These are phyloP conservation scores for Boletus reticuloceps DNA, from an alignment of 768 basidiomycete genomes.

Conservation along the genomic window DNA sequence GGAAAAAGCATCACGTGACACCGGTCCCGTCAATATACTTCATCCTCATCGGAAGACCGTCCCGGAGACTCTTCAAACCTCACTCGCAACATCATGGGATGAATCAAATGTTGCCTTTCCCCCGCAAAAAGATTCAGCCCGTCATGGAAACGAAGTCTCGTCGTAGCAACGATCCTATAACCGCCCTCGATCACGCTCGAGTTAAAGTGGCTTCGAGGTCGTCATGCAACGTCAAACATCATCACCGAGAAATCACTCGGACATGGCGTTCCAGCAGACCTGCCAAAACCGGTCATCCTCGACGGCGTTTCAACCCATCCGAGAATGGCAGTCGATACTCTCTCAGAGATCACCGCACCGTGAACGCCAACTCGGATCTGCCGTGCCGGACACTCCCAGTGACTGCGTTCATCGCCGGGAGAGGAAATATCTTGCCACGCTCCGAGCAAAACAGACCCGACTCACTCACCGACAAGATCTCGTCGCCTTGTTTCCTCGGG, in stretches of 20 bases:
- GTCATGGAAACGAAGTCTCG: too few relatives aligned
- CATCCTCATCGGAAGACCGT: too few relatives aligned
- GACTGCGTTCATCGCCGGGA: too few relatives aligned
- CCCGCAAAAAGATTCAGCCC: too few relatives aligned
- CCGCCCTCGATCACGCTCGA: constrained; percentile 18
- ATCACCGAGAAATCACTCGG: too few relatives aligned
- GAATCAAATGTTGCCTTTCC: too few relatives aligned
- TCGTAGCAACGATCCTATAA: too few relatives aligned
- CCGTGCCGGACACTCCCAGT: neutral
- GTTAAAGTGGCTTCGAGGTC: constrained; percentile 12
- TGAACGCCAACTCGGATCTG: neutral
- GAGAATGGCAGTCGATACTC: constrained; percentile 1
- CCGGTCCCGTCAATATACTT: constrained; percentile 9
- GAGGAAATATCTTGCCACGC: too few relatives aligned
- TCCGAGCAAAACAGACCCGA: too few relatives aligned
- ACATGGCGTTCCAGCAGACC: too few relatives aligned
- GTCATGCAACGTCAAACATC: constrained; percentile 21
- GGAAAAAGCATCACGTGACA: constrained; percentile 24
- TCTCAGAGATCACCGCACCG: neutral
- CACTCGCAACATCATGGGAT: too few relatives aligned
- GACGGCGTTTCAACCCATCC: constrained; percentile 12
- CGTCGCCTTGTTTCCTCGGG: constrained; percentile 5
- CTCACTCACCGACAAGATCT: neutral
- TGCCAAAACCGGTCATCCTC: neutral
- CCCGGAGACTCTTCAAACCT: neutral